Percentiles rank a stretch among this genome's conserved stretches.
Evolutionary conservation across 805 yeast species (phyloP).

Genomic region (Blastobotrys chiropterorum): DNA sequence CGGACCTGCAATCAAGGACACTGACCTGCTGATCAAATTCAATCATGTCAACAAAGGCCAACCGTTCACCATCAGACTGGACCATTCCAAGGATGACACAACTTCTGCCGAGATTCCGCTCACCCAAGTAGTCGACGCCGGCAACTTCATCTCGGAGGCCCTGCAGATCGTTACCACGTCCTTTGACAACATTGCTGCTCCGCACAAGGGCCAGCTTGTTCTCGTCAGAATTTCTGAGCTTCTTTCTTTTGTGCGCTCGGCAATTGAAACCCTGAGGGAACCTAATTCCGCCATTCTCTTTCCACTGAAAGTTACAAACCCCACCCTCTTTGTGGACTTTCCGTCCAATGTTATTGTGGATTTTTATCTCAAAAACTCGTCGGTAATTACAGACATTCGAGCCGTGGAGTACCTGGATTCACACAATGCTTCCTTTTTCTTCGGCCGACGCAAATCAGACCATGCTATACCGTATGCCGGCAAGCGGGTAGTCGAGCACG

Average conservation of each 20-base stretch:
- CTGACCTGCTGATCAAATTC: slow-evolving; percentile 15
- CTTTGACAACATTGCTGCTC: neutral
- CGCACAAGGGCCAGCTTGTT: neutral
- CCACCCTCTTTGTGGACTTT: slow-evolving; percentile 8
- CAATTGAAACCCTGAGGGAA: slow-evolving; percentile 8
- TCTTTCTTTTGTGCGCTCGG: slow-evolving; percentile 3
- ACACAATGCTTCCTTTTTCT: slow-evolving; percentile 2
- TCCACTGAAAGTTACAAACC: slow-evolving; percentile 12
- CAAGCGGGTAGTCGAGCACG: slow-evolving; percentile 16
- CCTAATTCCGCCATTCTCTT: slow-evolving; percentile 11
- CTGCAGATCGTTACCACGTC: neutral
- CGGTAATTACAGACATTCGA: slow-evolving; percentile 17
- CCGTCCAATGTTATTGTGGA: slow-evolving; percentile 16
- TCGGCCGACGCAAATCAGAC: slow-evolving; percentile 2
- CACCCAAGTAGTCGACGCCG: slow-evolving; percentile 18
- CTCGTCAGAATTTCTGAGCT: neutral
- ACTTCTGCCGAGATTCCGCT: slow-evolving; percentile 26
- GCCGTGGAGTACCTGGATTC: slow-evolving; percentile 9
- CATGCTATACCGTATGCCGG: slow-evolving; percentile 12
- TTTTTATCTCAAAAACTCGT: slow-evolving; percentile 18
- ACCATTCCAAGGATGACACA: neutral
- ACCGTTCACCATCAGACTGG: slow-evolving; percentile 11
- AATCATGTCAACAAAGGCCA: slow-evolving; percentile 12
- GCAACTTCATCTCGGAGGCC: slow-evolving; percentile 6
- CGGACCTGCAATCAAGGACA: slow-evolving; percentile 13